Base-by-base conservation (phyloP, 192 early-diverging fungal species). In the Paraglomus occultum region DNA sequence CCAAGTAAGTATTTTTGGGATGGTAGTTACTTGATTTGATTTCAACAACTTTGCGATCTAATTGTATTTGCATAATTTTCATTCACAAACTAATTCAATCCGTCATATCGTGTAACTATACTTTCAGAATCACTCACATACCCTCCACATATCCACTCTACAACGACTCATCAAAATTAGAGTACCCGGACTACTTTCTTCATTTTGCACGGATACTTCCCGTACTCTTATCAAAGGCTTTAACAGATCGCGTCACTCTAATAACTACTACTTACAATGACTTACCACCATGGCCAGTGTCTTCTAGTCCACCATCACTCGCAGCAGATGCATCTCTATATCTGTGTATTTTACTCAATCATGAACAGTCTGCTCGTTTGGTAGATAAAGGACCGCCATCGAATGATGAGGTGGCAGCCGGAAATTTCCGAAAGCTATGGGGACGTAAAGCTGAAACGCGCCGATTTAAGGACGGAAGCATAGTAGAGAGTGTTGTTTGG, bases 401-500 rank as follows among this genome's bases (percentile, higher is more conserved):
- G 14, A 89, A 92, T 40, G 85, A 95, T 53, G 78, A 77, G 39
- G 81, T 83, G 20, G 87, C 80, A 10, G 81, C 86, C 5, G 80
- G 80, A 9, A 83, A 77, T 17, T 97, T 96, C 82, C 80, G 87
- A 8, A 73, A 79, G 23, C 79, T 94, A 42, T 99, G 97, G 97
- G 97, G 97, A n/a, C 83, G 80, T 45, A 89, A 88, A 43, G 84
- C 93, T 4, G 95, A 96, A 72, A 74, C 95, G 58, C 89, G 97
- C 40, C 89, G 97, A 14, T 99, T 97, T 86, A 90, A 94, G 73
- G 94, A 99, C 72, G 94, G 94, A 18, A 86, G 86, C 54, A 97
- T 99, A 74, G 64, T 87, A 6, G 90, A 95, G 78, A 92, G 91
- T 81, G 90, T 94, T 6, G 90, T 96, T 0, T 99, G 94, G 87